These are phyloP conservation scores for Cryphonectria radicalis DNA, from an alignment of 2,329 filamentous ascomycete genomes.

Conservation along the genomic window DNA sequence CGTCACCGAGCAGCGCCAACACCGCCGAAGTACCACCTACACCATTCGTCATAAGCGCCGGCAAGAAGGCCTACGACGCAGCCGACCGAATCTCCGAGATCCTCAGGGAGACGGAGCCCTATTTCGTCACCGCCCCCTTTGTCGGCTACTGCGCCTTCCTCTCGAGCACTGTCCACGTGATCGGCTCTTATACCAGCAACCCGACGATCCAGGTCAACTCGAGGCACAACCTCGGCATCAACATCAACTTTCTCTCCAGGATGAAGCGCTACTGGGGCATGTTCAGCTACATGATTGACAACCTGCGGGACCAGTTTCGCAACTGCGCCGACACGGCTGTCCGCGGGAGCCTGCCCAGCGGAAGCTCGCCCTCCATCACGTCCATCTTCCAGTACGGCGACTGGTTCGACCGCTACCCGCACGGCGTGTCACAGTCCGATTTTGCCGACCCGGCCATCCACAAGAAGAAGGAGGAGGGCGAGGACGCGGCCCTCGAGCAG, in stretches of 20 bases:
- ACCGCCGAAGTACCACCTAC: slow-evolving; percentile 73
- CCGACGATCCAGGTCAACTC: slow-evolving; percentile 73
- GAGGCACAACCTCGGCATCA: slow-evolving; percentile 83
- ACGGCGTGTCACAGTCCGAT: slow-evolving; percentile 83
- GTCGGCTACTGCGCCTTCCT: slow-evolving; percentile 94
- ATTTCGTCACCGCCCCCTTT: slow-evolving; percentile 82
- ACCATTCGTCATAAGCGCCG: slow-evolving; percentile 76
- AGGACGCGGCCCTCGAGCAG: slow-evolving; percentile 88
- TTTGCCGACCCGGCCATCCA: slow-evolving; percentile 75
- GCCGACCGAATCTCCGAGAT: slow-evolving; percentile 86
- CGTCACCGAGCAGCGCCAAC: slow-evolving; percentile 68
- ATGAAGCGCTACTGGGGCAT: slow-evolving; percentile 99
- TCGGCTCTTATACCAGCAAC: slow-evolving; percentile 88
- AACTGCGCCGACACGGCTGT: slow-evolving; percentile 81
- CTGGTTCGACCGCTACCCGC: slow-evolving; percentile 95
- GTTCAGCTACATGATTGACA: slow-evolving; percentile 96
- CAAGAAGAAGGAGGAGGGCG: slow-evolving; percentile 74
- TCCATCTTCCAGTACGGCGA: slow-evolving; percentile 93
- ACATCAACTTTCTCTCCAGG: slow-evolving; percentile 86
- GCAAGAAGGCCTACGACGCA: slow-evolving; percentile 76
- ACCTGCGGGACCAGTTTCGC: slow-evolving; percentile 85
- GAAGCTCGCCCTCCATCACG: slow-evolving; percentile 50
- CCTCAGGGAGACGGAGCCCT: slow-evolving; percentile 77
- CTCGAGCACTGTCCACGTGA: slow-evolving; percentile 91
- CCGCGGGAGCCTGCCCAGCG: slow-evolving; percentile 53